These are phyloP conservation scores for Trichosporon asahii DNA, from an alignment of 1,284 basidiomycete species.

Conservation along the genomic window DNA sequence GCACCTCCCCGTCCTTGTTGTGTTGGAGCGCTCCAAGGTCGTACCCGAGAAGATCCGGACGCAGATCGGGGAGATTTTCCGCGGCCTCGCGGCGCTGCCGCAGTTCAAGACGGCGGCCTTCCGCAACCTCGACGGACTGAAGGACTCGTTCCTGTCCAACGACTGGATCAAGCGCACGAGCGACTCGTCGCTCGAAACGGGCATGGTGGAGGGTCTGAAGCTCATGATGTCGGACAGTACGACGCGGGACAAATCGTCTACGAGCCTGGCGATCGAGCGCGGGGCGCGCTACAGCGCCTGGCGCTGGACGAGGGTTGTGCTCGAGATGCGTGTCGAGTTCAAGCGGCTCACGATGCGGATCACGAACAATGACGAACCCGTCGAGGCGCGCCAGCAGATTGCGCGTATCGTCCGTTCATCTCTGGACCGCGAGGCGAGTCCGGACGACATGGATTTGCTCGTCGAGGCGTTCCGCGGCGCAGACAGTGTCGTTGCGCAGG, in stretches of 20 bases:
- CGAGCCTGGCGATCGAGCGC: slow-evolving; percentile 29
- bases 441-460: slow-evolving; percentile 47
- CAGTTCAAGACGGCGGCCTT: slow-evolving; percentile 51
- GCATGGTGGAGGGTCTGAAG: slow-evolving; percentile 49
- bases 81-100: slow-evolving; percentile 36
- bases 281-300: slow-evolving; percentile 42
- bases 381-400: slow-evolving; percentile 38
- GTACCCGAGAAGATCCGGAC: slow-evolving; percentile 29
- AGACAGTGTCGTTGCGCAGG: slow-evolving; percentile 40
- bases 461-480: slow-evolving; percentile 48
- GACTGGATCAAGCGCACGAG: slow-evolving; percentile 42
- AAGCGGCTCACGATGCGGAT: slow-evolving; percentile 45
- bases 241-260: slow-evolving; percentile 24
- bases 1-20: slow-evolving; percentile 44
- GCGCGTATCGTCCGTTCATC: slow-evolving; percentile 36
- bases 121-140: slow-evolving; percentile 44
- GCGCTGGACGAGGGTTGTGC: slow-evolving; percentile 47
- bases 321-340: slow-evolving; percentile 49
- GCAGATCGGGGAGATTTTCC: slow-evolving; percentile 31
- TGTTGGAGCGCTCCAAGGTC: slow-evolving; percentile 31
- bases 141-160: slow-evolving; percentile 47
- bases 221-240: slow-evolving; percentile 47
- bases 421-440: slow-evolving; percentile 38
- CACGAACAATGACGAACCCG: slow-evolving; percentile 35
- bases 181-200: slow-evolving; percentile 38